Evolutionary conservation across 805 yeast genomes (phyloP).

Genomic region (Metschnikowia santaceciliae): DNA sequence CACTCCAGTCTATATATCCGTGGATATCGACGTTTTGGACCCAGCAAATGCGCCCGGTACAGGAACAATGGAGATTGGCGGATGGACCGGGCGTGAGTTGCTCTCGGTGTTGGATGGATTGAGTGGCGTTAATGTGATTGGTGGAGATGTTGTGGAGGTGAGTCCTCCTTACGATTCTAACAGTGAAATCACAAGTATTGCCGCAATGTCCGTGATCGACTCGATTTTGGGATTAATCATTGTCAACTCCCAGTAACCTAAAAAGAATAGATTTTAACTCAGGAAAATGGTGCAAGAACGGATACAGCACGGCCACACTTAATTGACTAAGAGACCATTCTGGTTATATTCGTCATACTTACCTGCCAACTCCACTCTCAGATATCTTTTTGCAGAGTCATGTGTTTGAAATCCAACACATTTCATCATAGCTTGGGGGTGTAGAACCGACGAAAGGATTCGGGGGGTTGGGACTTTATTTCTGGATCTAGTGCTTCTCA

Average conservation of each 20-base stretch:
- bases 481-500: neutral
- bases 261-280: neutral
- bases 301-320: too few species aligned
- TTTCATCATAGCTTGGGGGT: too few species aligned
- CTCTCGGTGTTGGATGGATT: slow-evolving; percentile 56
- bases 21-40: slow-evolving; percentile 63
- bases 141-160: slow-evolving; percentile 76
- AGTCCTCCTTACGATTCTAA: slow-evolving; percentile 61
- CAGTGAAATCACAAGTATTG: slow-evolving; percentile 57
- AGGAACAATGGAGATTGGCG: slow-evolving; percentile 77
- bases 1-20: slow-evolving; percentile 42
- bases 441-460: too few species aligned
- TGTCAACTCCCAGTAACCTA: neutral
- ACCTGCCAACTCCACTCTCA: too few species aligned
- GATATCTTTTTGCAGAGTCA: too few species aligned
- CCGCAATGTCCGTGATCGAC: slow-evolving; percentile 62
- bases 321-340: too few species aligned
- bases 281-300: too few species aligned
- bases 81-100: slow-evolving; percentile 61
- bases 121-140: slow-evolving; percentile 58
- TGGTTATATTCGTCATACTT: too few species aligned
- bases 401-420: too few species aligned
- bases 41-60: slow-evolving; percentile 76
- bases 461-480: too few species aligned
- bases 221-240: slow-evolving; percentile 46